Evolutionary conservation across 129 eudicot genomes (phyloP), one percentile per base, ranked within the genome.

Genomic region (Oenanthe sinensis): DNA sequence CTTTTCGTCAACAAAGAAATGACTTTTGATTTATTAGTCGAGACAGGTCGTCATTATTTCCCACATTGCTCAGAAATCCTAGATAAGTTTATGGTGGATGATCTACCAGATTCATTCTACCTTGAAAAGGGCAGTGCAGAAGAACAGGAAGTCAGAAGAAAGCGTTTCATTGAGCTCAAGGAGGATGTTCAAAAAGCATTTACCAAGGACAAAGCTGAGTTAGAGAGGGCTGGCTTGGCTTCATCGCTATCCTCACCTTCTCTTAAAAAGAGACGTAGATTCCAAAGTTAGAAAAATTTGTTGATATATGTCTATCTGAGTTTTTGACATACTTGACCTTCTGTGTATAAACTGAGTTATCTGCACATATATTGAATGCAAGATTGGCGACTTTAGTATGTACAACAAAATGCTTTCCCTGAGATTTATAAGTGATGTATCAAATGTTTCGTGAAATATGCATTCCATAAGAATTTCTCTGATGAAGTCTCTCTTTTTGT

Each of bases 41-140:
- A 76, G 82, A 49, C 80, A 24, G 88, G 88, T 17, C 26, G 75
- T 22, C 86, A 77, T 0, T 85, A 72, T 67, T 85, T 85, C 79
- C 88, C 88, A 19, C 68, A 70, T 60, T 85, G 88, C 77, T 85
- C 88, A 0, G 76, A 85, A 45, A 85, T 79, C 11, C 79, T 85
- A 63, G 86, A 85, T 62, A 79, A 76, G 58, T 74, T 85, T 26
- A 68, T 85, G 86, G 86, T 82, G 19, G 88, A 85, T 44, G 85
- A 85, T 68, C 46, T 82, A 47, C 79, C 85, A 0, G 88, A 85
- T 37, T 33, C 45, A 15, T 63, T 79, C 58, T 78, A 30, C 79
- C 79, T 85, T 0, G 86, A 79, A 62, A 82, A 75, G 43, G 83
- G 85, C 24, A 67, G 84, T 52, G 79, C 76, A 26, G 88, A 85